phyloP scores from a whole-genome alignment of 192 early-diverging fungal genomes.

The Coemansia sp. region DNA sequence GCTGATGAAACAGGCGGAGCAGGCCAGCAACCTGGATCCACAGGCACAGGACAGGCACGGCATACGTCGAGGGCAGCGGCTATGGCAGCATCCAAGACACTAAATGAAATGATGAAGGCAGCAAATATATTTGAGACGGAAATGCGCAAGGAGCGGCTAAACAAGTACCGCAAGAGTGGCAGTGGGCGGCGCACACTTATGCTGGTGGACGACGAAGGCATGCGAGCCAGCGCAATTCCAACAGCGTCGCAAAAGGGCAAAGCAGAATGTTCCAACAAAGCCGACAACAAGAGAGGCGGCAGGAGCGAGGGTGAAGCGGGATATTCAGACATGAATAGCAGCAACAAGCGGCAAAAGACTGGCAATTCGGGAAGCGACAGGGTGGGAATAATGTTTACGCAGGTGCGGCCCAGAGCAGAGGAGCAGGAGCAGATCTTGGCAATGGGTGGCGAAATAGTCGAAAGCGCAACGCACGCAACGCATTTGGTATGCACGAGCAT shows the following conservation, averaged over 20 bases:
- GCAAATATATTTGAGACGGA: slow-evolving; percentile 57
- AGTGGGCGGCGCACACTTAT: slow-evolving; percentile 26
- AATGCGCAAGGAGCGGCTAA: slow-evolving; percentile 53
- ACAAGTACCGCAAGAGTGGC: slow-evolving; percentile 33
- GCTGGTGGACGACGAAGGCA: slow-evolving; percentile 34
- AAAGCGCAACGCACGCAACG: slow-evolving; percentile 51
- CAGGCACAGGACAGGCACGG: slow-evolving; percentile 28
- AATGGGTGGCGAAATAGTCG: slow-evolving; percentile 57
- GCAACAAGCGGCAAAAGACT: slow-evolving; percentile 5
- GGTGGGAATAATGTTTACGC: slow-evolving; percentile 54
- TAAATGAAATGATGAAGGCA: slow-evolving; percentile 55
- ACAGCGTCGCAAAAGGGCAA: background rate
- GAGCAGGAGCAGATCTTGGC: slow-evolving; percentile 49
- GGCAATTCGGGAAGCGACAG: background rate
- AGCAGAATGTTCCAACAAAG: background rate
- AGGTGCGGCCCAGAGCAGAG: slow-evolving; percentile 30
- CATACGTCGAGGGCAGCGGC: slow-evolving; percentile 54
- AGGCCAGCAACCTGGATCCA: slow-evolving; percentile 1
- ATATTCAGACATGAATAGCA: background rate
- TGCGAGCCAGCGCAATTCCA: slow-evolving; percentile 1
- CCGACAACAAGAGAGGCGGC: background rate
- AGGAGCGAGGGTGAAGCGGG: background rate
- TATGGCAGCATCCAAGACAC: slow-evolving; percentile 45
- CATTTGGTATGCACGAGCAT: slow-evolving; percentile 58
- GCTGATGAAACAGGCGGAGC: slow-evolving; percentile 8